phyloP scores from a whole-genome alignment of 768 basidiomycete species.

The Termitomyces titanicus region DNA sequence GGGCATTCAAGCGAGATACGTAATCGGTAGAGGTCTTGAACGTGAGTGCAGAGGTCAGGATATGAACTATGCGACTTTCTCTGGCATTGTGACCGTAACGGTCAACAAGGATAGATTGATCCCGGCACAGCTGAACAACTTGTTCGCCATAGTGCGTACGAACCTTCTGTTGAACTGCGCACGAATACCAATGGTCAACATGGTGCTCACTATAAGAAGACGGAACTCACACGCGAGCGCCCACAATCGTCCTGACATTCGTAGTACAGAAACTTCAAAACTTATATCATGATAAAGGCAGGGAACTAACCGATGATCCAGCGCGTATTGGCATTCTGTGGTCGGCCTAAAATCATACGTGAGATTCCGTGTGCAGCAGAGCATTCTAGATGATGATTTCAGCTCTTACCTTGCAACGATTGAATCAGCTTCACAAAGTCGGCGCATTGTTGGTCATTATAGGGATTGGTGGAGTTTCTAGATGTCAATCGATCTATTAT shows the following conservation, averaged over 20 bases:
- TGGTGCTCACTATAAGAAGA: too few species aligned
- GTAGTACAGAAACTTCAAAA: conserved; percentile 1
- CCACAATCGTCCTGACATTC: conserved; percentile 42
- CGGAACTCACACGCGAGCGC: conserved; percentile 37
- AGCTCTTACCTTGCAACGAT: conserved; percentile 36
- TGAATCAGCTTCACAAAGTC: conserved; percentile 48
- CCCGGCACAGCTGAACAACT: conserved; percentile 46
- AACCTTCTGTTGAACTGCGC: conserved; percentile 45
- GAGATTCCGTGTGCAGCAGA: not conserved
- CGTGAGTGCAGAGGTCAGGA: conserved; percentile 33
- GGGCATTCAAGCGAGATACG: conserved; percentile 33
- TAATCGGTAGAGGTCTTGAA: conserved; percentile 45
- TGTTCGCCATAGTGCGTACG: conserved; percentile 55
- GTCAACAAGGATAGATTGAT: conserved; percentile 43
- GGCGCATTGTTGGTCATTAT: conserved; percentile 41
- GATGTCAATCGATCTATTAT: conserved; percentile 57
- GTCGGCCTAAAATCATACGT: conserved; percentile 20
- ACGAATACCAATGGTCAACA: conserved; percentile 10
- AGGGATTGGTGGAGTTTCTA: conserved; percentile 54
- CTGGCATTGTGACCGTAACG: conserved; percentile 11
- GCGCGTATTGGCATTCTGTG: conserved; percentile 38
- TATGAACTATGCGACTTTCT: conserved; percentile 31
- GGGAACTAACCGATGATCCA: conserved; percentile 37
- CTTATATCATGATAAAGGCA: not conserved
- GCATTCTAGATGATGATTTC: not conserved